These are phyloP conservation scores for Pseudotulostoma volvatum DNA, from an alignment of 495 filamentous ascomycete genomes.

Conservation along the genomic window DNA sequence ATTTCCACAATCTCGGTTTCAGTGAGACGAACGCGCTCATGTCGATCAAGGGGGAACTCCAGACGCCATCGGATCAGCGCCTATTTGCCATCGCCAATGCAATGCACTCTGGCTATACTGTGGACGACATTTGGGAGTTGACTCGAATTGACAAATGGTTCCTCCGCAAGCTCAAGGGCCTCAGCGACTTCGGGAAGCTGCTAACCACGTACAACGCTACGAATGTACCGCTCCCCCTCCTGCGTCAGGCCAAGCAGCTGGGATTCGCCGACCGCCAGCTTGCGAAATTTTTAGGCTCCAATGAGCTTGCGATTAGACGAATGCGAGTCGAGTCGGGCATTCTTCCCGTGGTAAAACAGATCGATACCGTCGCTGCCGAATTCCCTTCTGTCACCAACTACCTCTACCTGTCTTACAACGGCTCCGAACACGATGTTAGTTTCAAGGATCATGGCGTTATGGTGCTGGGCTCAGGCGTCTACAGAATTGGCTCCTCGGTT, in stretches of 20 bases:
- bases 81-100: constrained; percentile 96
- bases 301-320: constrained; percentile 72
- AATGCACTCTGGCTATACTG: constrained; percentile 83
- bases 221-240: constrained; percentile 44
- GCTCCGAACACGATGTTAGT: constrained; percentile 62
- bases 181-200: constrained; percentile 71
- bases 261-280: constrained; percentile 90
- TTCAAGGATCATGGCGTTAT: constrained; percentile 86
- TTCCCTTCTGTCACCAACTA: constrained; percentile 95
- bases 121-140: constrained; percentile 94
- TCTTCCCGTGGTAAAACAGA: constrained; percentile 84
- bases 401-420: constrained; percentile 93
- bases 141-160: constrained; percentile 87
- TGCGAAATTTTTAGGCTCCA: constrained; percentile 84
- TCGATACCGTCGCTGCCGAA: constrained; percentile 95
- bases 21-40: constrained; percentile 83
- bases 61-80: constrained; percentile 94
- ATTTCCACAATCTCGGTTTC: constrained; percentile 91
- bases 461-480: constrained; percentile 94
- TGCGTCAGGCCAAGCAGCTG: constrained; percentile 75
- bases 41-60: constrained; percentile 88
- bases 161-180: constrained; percentile 69
- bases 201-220: constrained; percentile 57
- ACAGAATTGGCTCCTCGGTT: constrained; percentile 92
- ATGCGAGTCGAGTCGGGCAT: constrained; percentile 73